Conservation (phyloP, 441 rosid genomes). For the Adansonia madagascariensis region DNA sequence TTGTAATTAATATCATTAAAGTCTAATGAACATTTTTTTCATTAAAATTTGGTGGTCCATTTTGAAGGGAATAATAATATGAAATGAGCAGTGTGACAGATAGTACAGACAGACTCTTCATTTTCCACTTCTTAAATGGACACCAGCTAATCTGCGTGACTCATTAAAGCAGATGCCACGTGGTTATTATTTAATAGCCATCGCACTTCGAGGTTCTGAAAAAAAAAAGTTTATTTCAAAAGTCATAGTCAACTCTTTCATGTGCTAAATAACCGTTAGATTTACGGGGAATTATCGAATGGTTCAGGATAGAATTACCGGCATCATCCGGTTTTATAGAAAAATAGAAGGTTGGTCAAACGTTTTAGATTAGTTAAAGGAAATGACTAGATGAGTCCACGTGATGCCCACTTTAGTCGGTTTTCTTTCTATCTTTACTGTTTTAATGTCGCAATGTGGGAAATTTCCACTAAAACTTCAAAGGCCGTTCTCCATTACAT, state of each 20-base stretch:
- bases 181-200: constrained; percentile 31
- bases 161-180: constrained; percentile 31
- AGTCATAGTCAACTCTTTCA: constrained; percentile 42
- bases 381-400: constrained; percentile 1
- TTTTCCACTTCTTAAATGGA: constrained; percentile 14
- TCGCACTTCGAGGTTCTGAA: constrained; percentile 26
- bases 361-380: constrained; percentile 30
- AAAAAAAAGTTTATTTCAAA: neutral
- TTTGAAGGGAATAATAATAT: neutral
- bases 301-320: constrained; percentile 33
- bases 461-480: too few relatives aligned
- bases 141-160: constrained; percentile 32
- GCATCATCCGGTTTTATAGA: constrained; percentile 34
- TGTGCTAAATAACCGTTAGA: constrained; percentile 38
- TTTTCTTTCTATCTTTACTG: neutral
- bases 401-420: constrained; percentile 32
- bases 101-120: neutral
- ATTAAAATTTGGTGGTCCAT: too few relatives aligned
- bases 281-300: constrained; percentile 32
- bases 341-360: constrained; percentile 41
- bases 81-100: neutral
- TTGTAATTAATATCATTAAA: too few relatives aligned
- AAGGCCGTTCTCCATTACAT: too few relatives aligned
- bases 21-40: too few relatives aligned
- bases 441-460: neutral